A percentile compares a stretch with the other conserved stretches of the same genome.
phyloP scores from a whole-genome alignment of 768 basidiomycete genomes.

The Hirschioporus abietinus region DNA sequence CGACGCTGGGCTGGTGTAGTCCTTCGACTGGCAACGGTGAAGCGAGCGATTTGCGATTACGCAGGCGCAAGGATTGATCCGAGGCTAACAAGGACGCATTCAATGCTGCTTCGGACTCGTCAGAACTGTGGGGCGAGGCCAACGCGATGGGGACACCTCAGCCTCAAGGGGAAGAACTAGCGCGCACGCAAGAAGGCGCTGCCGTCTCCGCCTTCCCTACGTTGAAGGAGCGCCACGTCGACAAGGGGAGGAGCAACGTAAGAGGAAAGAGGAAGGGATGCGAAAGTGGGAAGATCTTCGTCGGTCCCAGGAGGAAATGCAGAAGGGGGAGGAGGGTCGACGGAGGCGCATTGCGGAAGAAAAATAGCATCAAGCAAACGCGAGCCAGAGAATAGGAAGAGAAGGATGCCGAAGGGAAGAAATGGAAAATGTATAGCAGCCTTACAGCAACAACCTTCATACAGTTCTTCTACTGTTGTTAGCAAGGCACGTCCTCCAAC shows the following conservation, averaged over 20 bases:
- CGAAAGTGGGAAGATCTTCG: constrained; percentile 67
- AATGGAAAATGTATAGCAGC: constrained; percentile 43
- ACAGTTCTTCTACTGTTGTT: not conserved
- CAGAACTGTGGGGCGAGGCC: not conserved
- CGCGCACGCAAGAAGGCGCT: no score
- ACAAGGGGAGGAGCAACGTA: constrained; percentile 74
- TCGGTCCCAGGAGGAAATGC: constrained; percentile 73
- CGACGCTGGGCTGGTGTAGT: not conserved
- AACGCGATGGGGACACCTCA: not conserved
- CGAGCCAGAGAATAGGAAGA: no score
- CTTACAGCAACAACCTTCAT: constrained; percentile 32
- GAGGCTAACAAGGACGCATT: not conserved
- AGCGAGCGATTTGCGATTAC: not conserved
- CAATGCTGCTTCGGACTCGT: constrained; percentile 4
- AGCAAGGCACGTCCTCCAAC: constrained; percentile 45
- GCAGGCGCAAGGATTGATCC: not conserved
- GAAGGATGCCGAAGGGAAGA: constrained; percentile 71
- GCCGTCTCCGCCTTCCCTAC: no score
- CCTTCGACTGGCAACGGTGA: not conserved
- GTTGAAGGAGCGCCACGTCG: constrained; percentile 65
- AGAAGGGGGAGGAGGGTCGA: constrained; percentile 78
- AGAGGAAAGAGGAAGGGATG: constrained; percentile 86
- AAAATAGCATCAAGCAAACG: constrained; percentile 71
- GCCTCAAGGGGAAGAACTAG: no score
- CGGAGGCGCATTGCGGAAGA: constrained; percentile 74